Conservation (phyloP, 2,329 filamentous ascomycete genomes). For the Fusarium torulosum region DNA sequence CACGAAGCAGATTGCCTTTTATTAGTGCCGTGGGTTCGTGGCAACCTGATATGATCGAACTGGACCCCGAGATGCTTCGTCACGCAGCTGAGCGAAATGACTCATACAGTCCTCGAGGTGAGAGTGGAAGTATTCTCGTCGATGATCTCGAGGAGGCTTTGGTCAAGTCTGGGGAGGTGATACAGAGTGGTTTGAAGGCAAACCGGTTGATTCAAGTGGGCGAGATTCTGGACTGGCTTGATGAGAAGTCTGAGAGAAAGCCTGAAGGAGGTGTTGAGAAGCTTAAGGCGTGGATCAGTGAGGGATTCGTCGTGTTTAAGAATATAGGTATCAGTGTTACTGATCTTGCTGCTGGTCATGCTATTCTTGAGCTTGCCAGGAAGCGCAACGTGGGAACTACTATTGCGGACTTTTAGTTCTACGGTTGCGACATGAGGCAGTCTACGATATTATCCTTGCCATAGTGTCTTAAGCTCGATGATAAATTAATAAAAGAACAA, state of each 20-base stretch:
- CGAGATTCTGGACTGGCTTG: constrained; percentile 28
- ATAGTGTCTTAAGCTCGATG: no score
- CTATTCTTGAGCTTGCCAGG: constrained; percentile 48
- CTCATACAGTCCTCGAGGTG: background rate
- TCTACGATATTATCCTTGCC: background rate
- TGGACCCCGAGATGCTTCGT: constrained; percentile 71
- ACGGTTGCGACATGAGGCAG: background rate
- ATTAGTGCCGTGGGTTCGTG: constrained; percentile 67
- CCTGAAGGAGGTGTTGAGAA: background rate
- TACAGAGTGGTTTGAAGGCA: constrained; percentile 69
- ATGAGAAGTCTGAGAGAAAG: background rate
- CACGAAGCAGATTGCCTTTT: constrained; percentile 48
- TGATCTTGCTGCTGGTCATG: constrained; percentile 51
- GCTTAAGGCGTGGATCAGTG: constrained; percentile 28
- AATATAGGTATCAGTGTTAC: constrained; percentile 49
- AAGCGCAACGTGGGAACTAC: constrained; percentile 18
- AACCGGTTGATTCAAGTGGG: constrained; percentile 75
- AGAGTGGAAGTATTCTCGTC: constrained; percentile 55
- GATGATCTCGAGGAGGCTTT: constrained; percentile 71
- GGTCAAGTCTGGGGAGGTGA: constrained; percentile 74
- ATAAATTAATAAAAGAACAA: no score
- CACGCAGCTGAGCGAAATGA: constrained; percentile 19
- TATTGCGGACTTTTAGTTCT: constrained; percentile 15
- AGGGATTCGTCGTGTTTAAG: constrained; percentile 49
- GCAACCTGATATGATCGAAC: constrained; percentile 73